Percentiles rank a stretch among this genome's conserved stretches.
Conservation (phyloP, 2,329 filamentous ascomycete species). For the Colletotrichum siamense region DNA sequence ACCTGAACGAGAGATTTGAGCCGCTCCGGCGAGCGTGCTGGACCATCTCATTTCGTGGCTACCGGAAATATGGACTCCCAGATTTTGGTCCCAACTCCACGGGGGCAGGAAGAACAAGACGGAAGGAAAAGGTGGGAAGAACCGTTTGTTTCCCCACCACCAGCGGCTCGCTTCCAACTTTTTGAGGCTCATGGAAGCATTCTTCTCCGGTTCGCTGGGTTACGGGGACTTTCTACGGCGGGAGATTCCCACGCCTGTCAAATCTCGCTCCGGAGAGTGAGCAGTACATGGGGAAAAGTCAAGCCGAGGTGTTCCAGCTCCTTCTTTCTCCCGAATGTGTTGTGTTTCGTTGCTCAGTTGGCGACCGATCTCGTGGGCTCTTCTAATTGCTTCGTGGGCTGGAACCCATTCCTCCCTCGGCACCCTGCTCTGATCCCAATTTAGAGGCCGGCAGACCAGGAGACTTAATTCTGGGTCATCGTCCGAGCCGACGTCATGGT, state of each 20-base stretch:
- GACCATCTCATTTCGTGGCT: background rate
- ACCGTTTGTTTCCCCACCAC: background rate
- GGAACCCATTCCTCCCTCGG: background rate
- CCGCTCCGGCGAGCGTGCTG: background rate
- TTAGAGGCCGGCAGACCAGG: background rate
- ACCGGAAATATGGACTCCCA: background rate
- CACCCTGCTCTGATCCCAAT: background rate
- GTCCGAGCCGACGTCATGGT: background rate
- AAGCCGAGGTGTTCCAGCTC: background rate
- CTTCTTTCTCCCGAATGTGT: background rate
- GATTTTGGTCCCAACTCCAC: background rate
- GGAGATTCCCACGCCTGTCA: background rate
- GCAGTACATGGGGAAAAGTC: background rate
- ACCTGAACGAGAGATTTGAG: background rate
- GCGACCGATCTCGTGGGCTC: background rate
- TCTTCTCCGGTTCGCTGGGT: background rate
- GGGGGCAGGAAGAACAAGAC: background rate
- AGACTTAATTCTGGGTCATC: background rate
- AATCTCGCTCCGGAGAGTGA: background rate
- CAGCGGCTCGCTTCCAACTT: background rate
- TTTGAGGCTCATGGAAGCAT: background rate
- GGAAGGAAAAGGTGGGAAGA: background rate
- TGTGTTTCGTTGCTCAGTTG: background rate
- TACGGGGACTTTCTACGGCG: background rate
- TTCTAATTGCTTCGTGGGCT: background rate